Evolutionary conservation across 768 basidiomycete genomes (phyloP), one percentile per base, ranked within the genome.

Genomic region (Pulveroboletus sp.): DNA sequence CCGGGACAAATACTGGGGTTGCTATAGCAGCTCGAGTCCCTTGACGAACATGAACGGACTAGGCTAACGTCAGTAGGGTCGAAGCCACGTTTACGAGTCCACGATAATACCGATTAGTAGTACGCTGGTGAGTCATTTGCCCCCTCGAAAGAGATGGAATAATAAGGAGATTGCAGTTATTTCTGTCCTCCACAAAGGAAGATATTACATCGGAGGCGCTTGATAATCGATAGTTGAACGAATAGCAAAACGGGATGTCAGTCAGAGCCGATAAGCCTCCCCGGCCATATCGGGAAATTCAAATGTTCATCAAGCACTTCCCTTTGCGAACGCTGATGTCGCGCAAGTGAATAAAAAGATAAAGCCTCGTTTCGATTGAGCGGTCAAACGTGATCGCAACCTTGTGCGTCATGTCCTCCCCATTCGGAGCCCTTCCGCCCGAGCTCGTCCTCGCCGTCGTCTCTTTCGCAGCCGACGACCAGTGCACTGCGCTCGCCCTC

Each of bases 361-460:
- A 10, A n/a, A 10, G 12, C 37, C 3, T 27, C 2, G 10, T 23
- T 14, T 16, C 34, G 17, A 19, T 31, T 19, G 40, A 39, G 30
- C 6, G 14, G 20, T 16, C 20, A n/a, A 36, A 35, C 14, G 23
- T 10, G n/a, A 35, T 14, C 41, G 27, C 12, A 7, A 6, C n/a
- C 27, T 29, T 2, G 29, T 31, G n/a, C n/a, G 29, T 6, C 23
- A 51, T 50, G 54, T n/a, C 44, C 23, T 50, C 49, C n/a, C 45
- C 50, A 4, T 51, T 53, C n/a, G 19, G 45, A 17, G 3, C 35
- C 31, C 54, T 73, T 22, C 73, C 71, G 6, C 41, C 57, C 39
- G 72, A 74, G 50, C 32, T 48, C 37, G 38, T 74, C 16, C 63
- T 67, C 20, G 59, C 63, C 43, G 57, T 75, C 49, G 54, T 74